These are phyloP conservation scores for Exserohilum rostratum DNA, from an alignment of 2,329 filamentous ascomycete genomes.

Conservation along the genomic window DNA sequence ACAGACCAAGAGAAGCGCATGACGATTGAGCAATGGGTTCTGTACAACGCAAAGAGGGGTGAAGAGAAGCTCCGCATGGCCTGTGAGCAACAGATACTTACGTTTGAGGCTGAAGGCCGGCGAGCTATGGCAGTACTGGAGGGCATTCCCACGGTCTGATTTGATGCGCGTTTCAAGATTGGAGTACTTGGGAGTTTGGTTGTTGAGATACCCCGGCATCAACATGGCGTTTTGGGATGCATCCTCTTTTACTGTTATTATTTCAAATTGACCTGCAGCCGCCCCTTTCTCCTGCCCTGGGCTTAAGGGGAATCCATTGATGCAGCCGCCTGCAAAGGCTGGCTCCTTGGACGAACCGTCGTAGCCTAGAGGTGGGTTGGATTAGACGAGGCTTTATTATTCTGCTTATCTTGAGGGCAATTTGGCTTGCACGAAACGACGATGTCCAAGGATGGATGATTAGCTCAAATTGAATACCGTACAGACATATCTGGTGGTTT, in stretches of 20 bases:
- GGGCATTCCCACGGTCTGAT: slow-evolving; percentile 44
- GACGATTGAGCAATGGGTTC: slow-evolving; percentile 93
- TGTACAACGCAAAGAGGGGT: slow-evolving; percentile 77
- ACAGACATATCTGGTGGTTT: background rate
- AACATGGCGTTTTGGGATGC: slow-evolving; percentile 3
- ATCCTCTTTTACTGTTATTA: background rate
- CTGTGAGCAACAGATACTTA: slow-evolving; percentile 80
- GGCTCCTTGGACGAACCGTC: slow-evolving; percentile 24
- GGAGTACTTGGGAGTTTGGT: slow-evolving; percentile 19
- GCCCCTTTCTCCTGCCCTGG: slow-evolving; percentile 9
- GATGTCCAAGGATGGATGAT: slow-evolving; percentile 5
- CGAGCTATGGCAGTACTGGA: slow-evolving; percentile 79
- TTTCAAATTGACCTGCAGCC: slow-evolving; percentile 7
- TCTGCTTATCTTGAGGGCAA: background rate
- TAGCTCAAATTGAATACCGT: background rate
- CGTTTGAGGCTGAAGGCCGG: slow-evolving; percentile 83
- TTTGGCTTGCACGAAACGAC: slow-evolving; percentile 1
- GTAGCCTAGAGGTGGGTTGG: slow-evolving; percentile 24
- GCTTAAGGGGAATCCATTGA: slow-evolving; percentile 27
- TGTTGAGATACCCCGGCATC: slow-evolving; percentile 32
- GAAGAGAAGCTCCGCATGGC: slow-evolving; percentile 79
- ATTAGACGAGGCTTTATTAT: slow-evolving; percentile 6
- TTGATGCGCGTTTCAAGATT: slow-evolving; percentile 7
- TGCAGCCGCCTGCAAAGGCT: slow-evolving; percentile 29
- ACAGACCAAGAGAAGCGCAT: slow-evolving; percentile 81